Evolutionary conservation across 768 basidiomycete species (phyloP).

Genomic region (Tubosaeta sp.): DNA sequence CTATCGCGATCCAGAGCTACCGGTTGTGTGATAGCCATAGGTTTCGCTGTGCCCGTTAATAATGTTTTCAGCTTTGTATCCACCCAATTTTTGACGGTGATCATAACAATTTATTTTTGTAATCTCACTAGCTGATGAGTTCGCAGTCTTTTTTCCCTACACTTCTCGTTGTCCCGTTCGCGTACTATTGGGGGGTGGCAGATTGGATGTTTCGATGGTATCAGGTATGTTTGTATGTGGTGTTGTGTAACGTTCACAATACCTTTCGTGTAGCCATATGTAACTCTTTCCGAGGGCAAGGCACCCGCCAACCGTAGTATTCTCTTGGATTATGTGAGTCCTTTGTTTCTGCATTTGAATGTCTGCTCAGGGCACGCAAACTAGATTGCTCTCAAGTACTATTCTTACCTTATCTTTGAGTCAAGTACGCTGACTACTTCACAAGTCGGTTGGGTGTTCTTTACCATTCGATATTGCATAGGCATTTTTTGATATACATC

Average conservation of each 20-base stretch:
- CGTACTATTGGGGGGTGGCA: slow-evolving; percentile 44
- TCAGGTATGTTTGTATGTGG: slow-evolving; percentile 41
- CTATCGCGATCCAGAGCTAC: background rate
- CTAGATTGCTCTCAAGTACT: slow-evolving; percentile 45
- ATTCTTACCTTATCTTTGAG: background rate
- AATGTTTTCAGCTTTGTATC: slow-evolving; percentile 51
- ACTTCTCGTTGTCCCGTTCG: slow-evolving; percentile 46
- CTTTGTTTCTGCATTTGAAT: background rate
- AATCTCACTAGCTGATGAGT: background rate
- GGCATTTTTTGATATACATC: slow-evolving; percentile 50
- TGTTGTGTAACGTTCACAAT: slow-evolving; percentile 1
- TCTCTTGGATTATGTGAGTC: slow-evolving; percentile 61
- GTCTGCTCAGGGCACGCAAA: background rate
- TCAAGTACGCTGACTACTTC: slow-evolving; percentile 3
- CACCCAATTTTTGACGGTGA: slow-evolving; percentile 40
- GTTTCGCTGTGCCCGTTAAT: slow-evolving; percentile 47
- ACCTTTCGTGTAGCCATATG: slow-evolving; percentile 48
- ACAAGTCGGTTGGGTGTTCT: slow-evolving; percentile 41
- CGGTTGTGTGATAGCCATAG: slow-evolving; percentile 29
- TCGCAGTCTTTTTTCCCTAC: slow-evolving; percentile 58
- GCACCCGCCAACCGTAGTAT: slow-evolving; percentile 55
- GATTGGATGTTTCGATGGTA: slow-evolving; percentile 56
- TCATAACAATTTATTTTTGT: slow-evolving; percentile 17
- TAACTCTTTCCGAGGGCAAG: slow-evolving; percentile 49
- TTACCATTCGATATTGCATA: slow-evolving; percentile 45